These are phyloP conservation scores for Spizellomyces punctatus DNA, from an alignment of 192 early-diverging fungal species.

Conservation along the genomic window DNA sequence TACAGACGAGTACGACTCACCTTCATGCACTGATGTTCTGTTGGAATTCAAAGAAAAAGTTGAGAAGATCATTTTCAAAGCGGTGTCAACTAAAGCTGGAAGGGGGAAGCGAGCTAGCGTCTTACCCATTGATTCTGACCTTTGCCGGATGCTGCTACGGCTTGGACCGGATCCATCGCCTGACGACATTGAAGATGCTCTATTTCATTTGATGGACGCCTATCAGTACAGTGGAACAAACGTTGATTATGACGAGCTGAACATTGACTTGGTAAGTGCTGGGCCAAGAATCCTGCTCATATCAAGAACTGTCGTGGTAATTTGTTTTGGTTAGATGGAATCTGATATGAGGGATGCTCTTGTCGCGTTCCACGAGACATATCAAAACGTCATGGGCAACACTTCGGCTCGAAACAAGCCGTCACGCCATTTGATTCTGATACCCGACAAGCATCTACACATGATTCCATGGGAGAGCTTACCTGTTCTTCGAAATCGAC, in stretches of 20 bases:
- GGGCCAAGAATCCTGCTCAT: neutral
- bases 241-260: constrained; percentile 60
- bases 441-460: constrained; percentile 84
- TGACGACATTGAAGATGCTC: constrained; percentile 69
- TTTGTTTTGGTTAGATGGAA: constrained; percentile 24
- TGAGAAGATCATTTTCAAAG: constrained; percentile 52
- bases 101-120: constrained; percentile 28
- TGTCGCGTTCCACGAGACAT: constrained; percentile 22
- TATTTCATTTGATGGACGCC: constrained; percentile 68
- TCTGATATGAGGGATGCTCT: constrained; percentile 36
- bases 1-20: constrained; percentile 26
- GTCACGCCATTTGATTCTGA: constrained; percentile 70
- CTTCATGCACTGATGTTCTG: neutral
- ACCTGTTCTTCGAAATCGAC: constrained; percentile 65
- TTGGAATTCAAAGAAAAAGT: constrained; percentile 50
- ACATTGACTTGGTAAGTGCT: constrained; percentile 45
- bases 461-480: constrained; percentile 89
- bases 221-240: constrained; percentile 56
- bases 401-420: constrained; percentile 1
- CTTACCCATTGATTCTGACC: constrained; percentile 56
- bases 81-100: constrained; percentile 32
- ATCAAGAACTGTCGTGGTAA: neutral
- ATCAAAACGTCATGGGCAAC: neutral
- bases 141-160: constrained; percentile 59
- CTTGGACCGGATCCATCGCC: constrained; percentile 56